Percentiles rank a stretch among this genome's conserved stretches.
These are phyloP conservation scores for Pseudocercospora cruenta DNA, from an alignment of 2,329 filamentous ascomycete genomes.

Conservation along the genomic window DNA sequence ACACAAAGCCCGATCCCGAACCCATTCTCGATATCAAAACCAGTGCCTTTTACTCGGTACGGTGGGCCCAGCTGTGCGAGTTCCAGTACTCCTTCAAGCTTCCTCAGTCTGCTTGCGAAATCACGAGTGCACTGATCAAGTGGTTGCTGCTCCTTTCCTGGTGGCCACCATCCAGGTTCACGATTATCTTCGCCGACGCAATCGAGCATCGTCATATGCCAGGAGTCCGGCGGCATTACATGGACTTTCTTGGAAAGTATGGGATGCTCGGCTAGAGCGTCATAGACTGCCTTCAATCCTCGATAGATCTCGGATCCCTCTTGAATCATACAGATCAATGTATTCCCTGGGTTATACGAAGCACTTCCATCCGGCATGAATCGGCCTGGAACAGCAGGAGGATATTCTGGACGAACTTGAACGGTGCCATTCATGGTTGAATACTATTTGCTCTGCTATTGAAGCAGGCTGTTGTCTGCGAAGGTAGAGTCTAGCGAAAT, in stretches of 20 bases:
- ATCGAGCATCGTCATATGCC: constrained; percentile 17
- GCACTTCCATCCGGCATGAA: not conserved
- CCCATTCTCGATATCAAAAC: not conserved
- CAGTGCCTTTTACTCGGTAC: not conserved
- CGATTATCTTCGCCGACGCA: constrained; percentile 5
- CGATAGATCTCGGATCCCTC: not conserved
- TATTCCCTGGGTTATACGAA: not conserved
- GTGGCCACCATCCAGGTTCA: constrained; percentile 5
- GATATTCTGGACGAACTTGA: not conserved
- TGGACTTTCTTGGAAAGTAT: not conserved
- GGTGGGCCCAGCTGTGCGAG: not conserved
- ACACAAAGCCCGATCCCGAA: not conserved
- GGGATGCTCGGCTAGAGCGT: not conserved
- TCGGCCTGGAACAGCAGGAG: not conserved
- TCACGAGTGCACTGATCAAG: constrained; percentile 2
- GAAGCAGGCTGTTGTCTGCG: too few species aligned
- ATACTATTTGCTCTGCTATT: not conserved
- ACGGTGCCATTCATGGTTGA: not conserved
- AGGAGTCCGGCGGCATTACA: constrained; percentile 8
- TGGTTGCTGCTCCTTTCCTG: constrained; percentile 8
- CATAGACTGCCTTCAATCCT: not conserved
- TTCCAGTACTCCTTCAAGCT: not conserved
- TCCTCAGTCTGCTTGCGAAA: not conserved
- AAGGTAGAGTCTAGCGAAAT: not conserved
- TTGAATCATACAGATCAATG: not conserved